These are phyloP conservation scores for Ganoderma lingzhi DNA, from an alignment of 1,284 basidiomycete species.

Conservation along the genomic window DNA sequence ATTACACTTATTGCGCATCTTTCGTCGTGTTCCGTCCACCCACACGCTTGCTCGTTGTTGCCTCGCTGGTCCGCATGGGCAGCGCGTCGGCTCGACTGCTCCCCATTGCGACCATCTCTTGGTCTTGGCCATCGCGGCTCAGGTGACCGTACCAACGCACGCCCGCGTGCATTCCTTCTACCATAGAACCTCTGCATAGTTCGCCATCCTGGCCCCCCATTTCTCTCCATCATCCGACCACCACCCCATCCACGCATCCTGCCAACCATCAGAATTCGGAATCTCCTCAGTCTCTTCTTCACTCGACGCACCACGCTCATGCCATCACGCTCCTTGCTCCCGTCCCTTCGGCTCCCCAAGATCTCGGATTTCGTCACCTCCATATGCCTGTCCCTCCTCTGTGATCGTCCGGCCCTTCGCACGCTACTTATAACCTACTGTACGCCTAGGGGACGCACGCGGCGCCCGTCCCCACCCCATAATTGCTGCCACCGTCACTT, in stretches of 20 bases:
- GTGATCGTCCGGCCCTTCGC: not conserved
- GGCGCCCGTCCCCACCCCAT: slow-evolving; percentile 1
- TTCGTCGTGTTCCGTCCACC: not conserved
- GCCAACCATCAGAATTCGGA: slow-evolving; percentile 1
- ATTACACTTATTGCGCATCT: slow-evolving; percentile 9
- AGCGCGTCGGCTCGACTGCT: not conserved
- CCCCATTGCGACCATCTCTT: not conserved
- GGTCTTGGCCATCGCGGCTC: slow-evolving; percentile 10
- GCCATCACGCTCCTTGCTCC: slow-evolving; percentile 9
- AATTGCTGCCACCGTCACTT: not conserved
- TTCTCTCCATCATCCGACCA: not conserved
- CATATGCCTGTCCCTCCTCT: not conserved
- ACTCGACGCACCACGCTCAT: not conserved
- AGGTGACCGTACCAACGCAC: not conserved
- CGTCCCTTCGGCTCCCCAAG: not conserved
- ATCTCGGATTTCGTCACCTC: not conserved
- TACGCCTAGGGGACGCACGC: slow-evolving; percentile 5
- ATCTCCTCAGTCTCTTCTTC: not conserved
- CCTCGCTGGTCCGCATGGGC: not conserved
- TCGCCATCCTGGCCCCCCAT: not conserved
- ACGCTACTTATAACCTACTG: not conserved
- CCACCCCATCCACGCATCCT: not conserved
- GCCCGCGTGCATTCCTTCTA: not conserved
- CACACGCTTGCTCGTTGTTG: not conserved
- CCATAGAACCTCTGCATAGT: slow-evolving; percentile 1